A percentile compares a stretch with the other conserved stretches of the same genome.
Conservation (phyloP, 345 rosid genomes). For the Lumnitzera littorea region DNA sequence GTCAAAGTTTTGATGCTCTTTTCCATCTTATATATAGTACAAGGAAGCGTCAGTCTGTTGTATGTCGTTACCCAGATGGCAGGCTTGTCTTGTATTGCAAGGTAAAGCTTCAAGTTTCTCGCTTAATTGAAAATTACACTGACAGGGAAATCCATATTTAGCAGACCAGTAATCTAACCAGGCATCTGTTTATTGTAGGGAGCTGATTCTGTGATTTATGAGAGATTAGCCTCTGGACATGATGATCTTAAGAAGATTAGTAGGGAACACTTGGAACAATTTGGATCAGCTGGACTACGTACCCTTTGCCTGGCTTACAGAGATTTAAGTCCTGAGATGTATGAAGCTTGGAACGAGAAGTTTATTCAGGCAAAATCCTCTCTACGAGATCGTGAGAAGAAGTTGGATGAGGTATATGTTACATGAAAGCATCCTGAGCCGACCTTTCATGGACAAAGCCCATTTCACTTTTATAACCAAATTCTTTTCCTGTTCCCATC, state of each 20-base stretch:
- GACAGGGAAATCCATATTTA: constrained; percentile 23
- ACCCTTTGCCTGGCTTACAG: constrained; percentile 95
- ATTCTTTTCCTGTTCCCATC: too few species aligned
- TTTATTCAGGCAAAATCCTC: constrained; percentile 96
- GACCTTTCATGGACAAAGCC: too few species aligned
- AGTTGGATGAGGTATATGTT: constrained; percentile 81
- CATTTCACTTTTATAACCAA: too few species aligned
- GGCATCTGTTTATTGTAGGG: constrained; percentile 54
- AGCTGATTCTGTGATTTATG: constrained; percentile 93
- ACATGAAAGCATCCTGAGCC: not conserved
- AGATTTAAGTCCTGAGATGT: constrained; percentile 63
- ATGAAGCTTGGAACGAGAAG: constrained; percentile 96
- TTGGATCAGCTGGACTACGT: constrained; percentile 94
- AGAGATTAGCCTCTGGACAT: constrained; percentile 71
- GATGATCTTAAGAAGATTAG: constrained; percentile 66
- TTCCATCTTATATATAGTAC: constrained; percentile 45
- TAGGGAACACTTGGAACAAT: constrained; percentile 84
- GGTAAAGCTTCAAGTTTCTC: constrained; percentile 38
- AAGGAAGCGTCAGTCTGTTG: constrained; percentile 99
- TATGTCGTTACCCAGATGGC: constrained; percentile 93
- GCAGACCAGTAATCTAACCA: constrained; percentile 17
- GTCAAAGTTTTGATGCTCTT: not conserved
- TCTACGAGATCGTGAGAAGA: constrained; percentile 90
- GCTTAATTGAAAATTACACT: constrained; percentile 5
- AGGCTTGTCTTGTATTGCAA: constrained; percentile 95